A percentile compares a stretch with the other conserved stretches of the same genome.
These are phyloP conservation scores for Avicennia marina DNA, from an alignment of 257 asterid genomes.

Conservation along the genomic window DNA sequence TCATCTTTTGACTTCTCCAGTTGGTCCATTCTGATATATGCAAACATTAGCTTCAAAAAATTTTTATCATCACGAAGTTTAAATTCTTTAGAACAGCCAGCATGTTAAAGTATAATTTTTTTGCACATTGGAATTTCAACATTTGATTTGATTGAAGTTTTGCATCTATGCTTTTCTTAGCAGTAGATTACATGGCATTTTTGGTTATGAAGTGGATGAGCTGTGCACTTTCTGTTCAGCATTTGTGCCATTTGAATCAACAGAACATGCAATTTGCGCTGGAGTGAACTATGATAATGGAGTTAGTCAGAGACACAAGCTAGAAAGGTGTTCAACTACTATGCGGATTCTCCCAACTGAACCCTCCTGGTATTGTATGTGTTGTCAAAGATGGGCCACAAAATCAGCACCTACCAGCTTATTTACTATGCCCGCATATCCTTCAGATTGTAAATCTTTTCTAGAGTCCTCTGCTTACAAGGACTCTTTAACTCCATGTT, in stretches of 20 bases:
- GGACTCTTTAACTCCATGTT: conserved; percentile 46
- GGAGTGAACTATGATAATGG: conserved; percentile 34
- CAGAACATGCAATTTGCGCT: conserved; percentile 56
- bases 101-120: not conserved
- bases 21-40: no score
- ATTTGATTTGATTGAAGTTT: not conserved
- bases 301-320: conserved; percentile 41
- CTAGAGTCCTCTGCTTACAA: conserved; percentile 21
- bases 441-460: conserved; percentile 41
- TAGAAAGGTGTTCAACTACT: conserved; percentile 59
- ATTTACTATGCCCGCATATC: conserved; percentile 42
- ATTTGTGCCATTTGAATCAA: conserved; percentile 63
- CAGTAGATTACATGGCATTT: conserved; percentile 27
- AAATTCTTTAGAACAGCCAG: not conserved
- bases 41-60: no score
- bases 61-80: no score
- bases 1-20: no score
- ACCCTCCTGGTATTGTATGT: conserved; percentile 74
- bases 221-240: conserved; percentile 71
- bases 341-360: conserved; percentile 60
- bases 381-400: conserved; percentile 56
- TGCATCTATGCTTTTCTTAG: conserved; percentile 1
- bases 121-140: not conserved
- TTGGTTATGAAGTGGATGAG: conserved; percentile 41
- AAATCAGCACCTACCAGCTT: conserved; percentile 46